phyloP scores from a whole-genome alignment of 75 land plant genomes.

The Pseudotsuga menziesii region DNA sequence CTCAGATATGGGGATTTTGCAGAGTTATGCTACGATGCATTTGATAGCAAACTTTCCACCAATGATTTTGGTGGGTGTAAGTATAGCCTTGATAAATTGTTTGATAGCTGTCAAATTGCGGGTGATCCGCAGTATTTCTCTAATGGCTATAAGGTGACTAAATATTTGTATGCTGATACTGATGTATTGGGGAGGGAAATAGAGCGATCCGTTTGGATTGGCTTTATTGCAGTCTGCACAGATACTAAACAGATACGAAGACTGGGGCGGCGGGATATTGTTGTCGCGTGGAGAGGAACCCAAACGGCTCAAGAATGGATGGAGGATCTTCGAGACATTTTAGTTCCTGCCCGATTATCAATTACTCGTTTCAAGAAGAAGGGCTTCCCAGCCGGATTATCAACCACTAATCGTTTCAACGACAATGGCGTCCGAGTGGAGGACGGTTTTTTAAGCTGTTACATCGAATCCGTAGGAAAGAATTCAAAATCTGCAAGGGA shows the following conservation, averaged over 20 bases:
- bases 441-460: not conserved
- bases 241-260: constrained; percentile 10
- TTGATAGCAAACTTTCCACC: not conserved
- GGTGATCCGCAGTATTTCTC: too few relatives aligned
- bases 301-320: constrained; percentile 15
- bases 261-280: constrained; percentile 29
- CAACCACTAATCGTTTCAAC: not conserved
- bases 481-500: constrained; percentile 8
- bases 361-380: not conserved
- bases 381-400: not conserved
- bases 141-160: not conserved
- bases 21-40: constrained; percentile 14
- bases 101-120: too few relatives aligned
- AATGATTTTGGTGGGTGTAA: not conserved
- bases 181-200: not conserved
- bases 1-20: constrained; percentile 30
- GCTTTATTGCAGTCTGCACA: not conserved
- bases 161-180: not conserved
- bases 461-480: not conserved
- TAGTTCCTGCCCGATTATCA: not conserved
- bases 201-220: not conserved
- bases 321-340: not conserved
- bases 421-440: not conserved
- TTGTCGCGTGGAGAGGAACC: constrained; percentile 30
- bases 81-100: too few relatives aligned